Conservation (phyloP, 73 alveolate genomes). For the Paramecium biaurelia region DNA sequence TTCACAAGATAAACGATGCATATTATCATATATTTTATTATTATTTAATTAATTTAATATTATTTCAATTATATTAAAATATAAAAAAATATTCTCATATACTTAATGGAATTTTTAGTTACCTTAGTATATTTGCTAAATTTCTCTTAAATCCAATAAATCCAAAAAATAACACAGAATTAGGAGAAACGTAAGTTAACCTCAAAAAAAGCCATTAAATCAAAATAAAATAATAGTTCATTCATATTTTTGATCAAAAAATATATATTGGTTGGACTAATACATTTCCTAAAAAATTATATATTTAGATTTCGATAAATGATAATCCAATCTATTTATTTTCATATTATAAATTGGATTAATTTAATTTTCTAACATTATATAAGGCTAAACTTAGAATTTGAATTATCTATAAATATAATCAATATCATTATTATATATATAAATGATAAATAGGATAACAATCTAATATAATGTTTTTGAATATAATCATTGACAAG, state of each 20-base stretch:
- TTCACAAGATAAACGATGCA: not conserved
- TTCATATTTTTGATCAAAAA: too few relatives aligned
- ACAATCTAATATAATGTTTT: not conserved
- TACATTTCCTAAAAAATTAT: too few relatives aligned
- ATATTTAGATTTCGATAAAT: not conserved
- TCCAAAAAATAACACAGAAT: not conserved
- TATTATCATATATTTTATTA: not conserved
- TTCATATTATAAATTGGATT: not conserved
- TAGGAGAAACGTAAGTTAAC: not conserved
- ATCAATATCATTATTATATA: not conserved
- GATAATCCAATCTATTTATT: too few relatives aligned
- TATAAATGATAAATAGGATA: not conserved
- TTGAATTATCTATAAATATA: not conserved
- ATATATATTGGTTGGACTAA: not conserved
- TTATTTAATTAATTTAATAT: not conserved
- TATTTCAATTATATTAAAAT: not conserved
- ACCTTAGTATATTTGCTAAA: not conserved
- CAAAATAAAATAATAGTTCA: too few relatives aligned
- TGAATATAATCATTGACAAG: not conserved
- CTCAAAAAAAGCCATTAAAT: not conserved
- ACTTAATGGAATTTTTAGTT: not conserved
- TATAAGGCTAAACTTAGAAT: not conserved
- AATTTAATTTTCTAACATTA: not conserved
- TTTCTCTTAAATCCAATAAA: not conserved
- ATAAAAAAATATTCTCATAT: not conserved